Evolutionary conservation across 441 rosid species (phyloP).

Genomic region (Erysimum pusillum): DNA sequence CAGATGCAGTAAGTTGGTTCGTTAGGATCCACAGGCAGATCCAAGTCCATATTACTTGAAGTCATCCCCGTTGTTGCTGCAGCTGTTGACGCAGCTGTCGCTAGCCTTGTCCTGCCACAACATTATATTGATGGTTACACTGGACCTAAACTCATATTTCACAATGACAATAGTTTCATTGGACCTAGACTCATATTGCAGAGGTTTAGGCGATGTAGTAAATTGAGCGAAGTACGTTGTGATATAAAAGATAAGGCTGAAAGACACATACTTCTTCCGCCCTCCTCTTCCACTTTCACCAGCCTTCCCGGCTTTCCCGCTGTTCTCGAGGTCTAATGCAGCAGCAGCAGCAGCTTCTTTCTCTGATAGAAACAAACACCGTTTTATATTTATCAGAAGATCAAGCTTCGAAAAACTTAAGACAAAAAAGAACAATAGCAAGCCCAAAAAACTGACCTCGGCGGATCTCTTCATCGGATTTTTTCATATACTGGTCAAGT

Average conservation of each 20-base stretch:
- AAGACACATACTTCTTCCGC: slow-evolving; percentile 78
- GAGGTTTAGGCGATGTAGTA: slow-evolving; percentile 14
- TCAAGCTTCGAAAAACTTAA: not conserved
- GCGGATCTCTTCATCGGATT: slow-evolving; percentile 79
- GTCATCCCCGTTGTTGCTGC: slow-evolving; percentile 60
- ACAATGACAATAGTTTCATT: not conserved
- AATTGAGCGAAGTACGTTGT: not conserved
- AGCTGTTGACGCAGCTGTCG: slow-evolving; percentile 55
- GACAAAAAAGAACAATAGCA: slow-evolving; percentile 11
- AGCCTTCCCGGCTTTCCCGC: slow-evolving; percentile 70
- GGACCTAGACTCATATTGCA: slow-evolving; percentile 12
- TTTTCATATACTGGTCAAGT: slow-evolving; percentile 90
- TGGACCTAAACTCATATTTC: slow-evolving; percentile 3
- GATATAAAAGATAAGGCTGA: slow-evolving; percentile 10
- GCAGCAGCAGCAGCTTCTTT: slow-evolving; percentile 67
- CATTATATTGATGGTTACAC: slow-evolving; percentile 18
- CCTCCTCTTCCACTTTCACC: slow-evolving; percentile 91
- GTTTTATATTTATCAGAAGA: slow-evolving; percentile 14
- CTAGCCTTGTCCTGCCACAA: slow-evolving; percentile 75
- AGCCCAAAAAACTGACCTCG: slow-evolving; percentile 57
- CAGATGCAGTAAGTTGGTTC: slow-evolving; percentile 98
- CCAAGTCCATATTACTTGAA: slow-evolving; percentile 85
- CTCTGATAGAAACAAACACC: slow-evolving; percentile 54
- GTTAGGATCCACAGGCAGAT: slow-evolving; percentile 96
- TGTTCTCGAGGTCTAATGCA: slow-evolving; percentile 55